A percentile compares a stretch with the other conserved stretches of the same genome.
These are phyloP conservation scores for Phytopythium delawarense DNA, from an alignment of 352 stramenopile species.

Conservation along the genomic window DNA sequence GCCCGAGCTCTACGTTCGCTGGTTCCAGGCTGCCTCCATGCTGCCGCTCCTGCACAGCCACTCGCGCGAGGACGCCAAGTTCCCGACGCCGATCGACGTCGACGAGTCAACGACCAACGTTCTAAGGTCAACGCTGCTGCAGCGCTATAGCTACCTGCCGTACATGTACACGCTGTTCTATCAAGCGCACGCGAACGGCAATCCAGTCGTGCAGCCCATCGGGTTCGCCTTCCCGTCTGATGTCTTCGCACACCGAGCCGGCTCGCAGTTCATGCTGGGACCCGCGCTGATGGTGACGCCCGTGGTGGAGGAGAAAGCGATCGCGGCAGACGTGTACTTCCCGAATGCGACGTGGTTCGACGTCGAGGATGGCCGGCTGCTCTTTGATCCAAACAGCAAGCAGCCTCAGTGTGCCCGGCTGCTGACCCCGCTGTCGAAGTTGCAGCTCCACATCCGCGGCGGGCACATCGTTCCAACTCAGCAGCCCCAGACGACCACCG, in stretches of 20 bases:
- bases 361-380: conserved; percentile 27
- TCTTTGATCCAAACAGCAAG: background rate
- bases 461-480: conserved; percentile 65
- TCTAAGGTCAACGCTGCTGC: conserved; percentile 49
- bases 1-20: conserved; percentile 76
- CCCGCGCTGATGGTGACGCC: conserved; percentile 74
- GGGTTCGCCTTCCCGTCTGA: conserved; percentile 67
- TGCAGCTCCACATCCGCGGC: conserved; percentile 67
- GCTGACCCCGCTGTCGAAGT: conserved; percentile 43
- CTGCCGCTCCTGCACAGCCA: conserved; percentile 80
- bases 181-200: conserved; percentile 38
- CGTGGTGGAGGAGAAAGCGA: conserved; percentile 58
- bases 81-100: conserved; percentile 66
- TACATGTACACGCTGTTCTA: conserved; percentile 87
- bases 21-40: conserved; percentile 78
- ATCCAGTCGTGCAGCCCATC: conserved; percentile 45
- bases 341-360: conserved; percentile 72
- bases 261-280: conserved; percentile 74
- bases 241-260: conserved; percentile 26
- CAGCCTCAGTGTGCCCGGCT: conserved; percentile 12
- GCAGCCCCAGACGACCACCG: conserved; percentile 43
- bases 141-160: conserved; percentile 70
- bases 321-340: conserved; percentile 59
- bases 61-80: conserved; percentile 23
- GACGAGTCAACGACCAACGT: conserved; percentile 61